Evolutionary conservation across 306 rosid species (phyloP), one percentile per base, ranked within the genome.

Genomic region (Corylus avellana): DNA sequence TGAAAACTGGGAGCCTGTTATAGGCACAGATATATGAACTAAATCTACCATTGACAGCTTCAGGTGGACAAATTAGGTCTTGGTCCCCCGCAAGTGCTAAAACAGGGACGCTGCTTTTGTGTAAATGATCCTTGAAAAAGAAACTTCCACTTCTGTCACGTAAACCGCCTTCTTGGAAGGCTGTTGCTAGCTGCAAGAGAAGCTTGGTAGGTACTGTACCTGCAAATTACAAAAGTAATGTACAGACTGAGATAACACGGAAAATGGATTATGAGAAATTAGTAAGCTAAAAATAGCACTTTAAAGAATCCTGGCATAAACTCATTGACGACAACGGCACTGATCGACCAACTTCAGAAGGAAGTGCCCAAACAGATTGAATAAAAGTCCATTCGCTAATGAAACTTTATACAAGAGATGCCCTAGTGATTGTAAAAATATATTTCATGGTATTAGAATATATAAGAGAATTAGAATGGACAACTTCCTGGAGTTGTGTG

Each of bases 1-100:
- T 67, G 56, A 49, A 27, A 54, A 62, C 61, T 55, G 42, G 32
- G 12, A 62, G 39, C n/a, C 11, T 37, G 4, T 48, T 66, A 5
- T 64, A 48, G 58, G 62, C 66, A 56, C 5, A 16, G 32, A 25
- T 54, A 57, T 14, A 22, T 27, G 74, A 7, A 67, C 72, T 79
- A 56, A 57, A 58, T 77, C 50, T 90, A 94, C 98, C 98, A 3
- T 92, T 90, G 69, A 92, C 93, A 55, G 98, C 98, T 83, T 94
- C 98, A 16, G 96, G 95, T 51, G 98, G 97, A 78, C 98, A 94
- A 62, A 92, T 86, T 46, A 83, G 80, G 86, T 94, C 98, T 56
- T 81, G 88, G 79, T 94, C 98, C 81, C 98, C 98, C 0, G 95
- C 98, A 66, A 94, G 76, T 8, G 97, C 97, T 58, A 94, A 84